These are phyloP conservation scores for Russula lepida DNA, from an alignment of 768 basidiomycete genomes.

Conservation along the genomic window DNA sequence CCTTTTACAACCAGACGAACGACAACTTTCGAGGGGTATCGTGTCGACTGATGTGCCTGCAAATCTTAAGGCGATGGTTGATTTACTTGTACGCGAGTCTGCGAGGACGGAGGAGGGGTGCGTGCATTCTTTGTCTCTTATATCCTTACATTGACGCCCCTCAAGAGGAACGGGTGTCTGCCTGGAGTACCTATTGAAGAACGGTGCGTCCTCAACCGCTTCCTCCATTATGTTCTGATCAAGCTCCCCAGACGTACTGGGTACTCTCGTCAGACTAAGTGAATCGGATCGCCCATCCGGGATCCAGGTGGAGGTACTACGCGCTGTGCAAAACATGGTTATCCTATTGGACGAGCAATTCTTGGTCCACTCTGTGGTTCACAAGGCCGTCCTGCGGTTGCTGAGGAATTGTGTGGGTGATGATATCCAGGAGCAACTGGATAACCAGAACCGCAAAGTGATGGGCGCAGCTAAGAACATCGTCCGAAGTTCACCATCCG, in stretches of 20 bases:
- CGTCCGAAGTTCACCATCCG: constrained; percentile 64
- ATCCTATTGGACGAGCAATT: constrained; percentile 89
- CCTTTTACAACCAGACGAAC: constrained; percentile 80
- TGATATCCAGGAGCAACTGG: constrained; percentile 79
- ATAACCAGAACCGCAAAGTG: constrained; percentile 54
- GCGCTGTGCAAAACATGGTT: constrained; percentile 84
- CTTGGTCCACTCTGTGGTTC: constrained; percentile 83
- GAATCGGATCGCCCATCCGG: constrained; percentile 80
- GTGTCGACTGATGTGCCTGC: constrained; percentile 71
- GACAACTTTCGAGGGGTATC: constrained; percentile 77
- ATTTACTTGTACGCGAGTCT: constrained; percentile 80
- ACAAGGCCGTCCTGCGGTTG: constrained; percentile 77
- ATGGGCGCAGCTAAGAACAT: constrained; percentile 81
- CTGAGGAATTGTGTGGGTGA: constrained; percentile 88
- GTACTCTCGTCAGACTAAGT: constrained; percentile 76
- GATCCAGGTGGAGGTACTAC: constrained; percentile 85
- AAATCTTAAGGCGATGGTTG: constrained; percentile 71
- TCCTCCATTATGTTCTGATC: neutral
- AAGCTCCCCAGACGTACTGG: constrained; percentile 57
- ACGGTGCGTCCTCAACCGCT: constrained; percentile 41
- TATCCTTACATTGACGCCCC: constrained; percentile 2
- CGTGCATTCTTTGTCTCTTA: constrained; percentile 26
- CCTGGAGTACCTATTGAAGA: constrained; percentile 85
- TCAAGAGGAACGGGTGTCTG: constrained; percentile 78
- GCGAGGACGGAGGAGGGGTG: constrained; percentile 83